Evolutionary conservation across 1,139 yeast species (phyloP), one percentile per base, ranked within the genome.

Genomic region (Hemisphaericaspora xylofermentans): DNA sequence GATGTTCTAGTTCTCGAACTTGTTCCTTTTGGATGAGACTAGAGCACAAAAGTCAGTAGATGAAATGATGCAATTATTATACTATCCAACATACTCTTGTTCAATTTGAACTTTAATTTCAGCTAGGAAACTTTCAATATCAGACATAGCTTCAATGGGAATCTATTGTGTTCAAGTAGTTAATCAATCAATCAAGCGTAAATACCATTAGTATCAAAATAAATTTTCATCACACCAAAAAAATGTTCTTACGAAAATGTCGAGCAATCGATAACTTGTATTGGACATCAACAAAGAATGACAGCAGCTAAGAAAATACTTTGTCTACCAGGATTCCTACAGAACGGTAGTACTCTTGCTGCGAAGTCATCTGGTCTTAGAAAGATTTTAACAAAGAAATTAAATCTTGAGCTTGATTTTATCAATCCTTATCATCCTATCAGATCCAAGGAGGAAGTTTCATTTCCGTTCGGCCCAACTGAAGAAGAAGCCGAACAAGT

Each of bases 311-410:
- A 45, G 37, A 58, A 54, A 38, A 46, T 68, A 15, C 60, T 68
- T 26, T 66, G 71, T 38, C 58, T 73, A 18, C 76, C 76, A 25
- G 79, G 77, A 1, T 71, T 58, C 47, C 54, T 71, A 29, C 95
- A 88, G 66, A 84, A 79, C 51, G 96, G 88, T 6, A 73, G 79
- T 33, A 69, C 82, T 10, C 83, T 89, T 56, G 84, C 93, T 14
- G 83, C 80, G 47, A 88, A 88, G 58, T 79, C 95, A 0, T 78
- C 93, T 1, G 95, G 88, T 3, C 67, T 91, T 15, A 69, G 96
- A 43, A 85, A 87, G 54, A 71, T 82, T 3, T 66, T 89, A 48
- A 77, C 64, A 13, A 64, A 82, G 54, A 82, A 84, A 53, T 68
- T 74, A 17, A 81, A 82, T 34, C 77, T 58, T 40, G 56, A 66